Evolutionary conservation across 2,329 filamentous ascomycete genomes (phyloP).

Genomic region (Apiospora malaysiana): DNA sequence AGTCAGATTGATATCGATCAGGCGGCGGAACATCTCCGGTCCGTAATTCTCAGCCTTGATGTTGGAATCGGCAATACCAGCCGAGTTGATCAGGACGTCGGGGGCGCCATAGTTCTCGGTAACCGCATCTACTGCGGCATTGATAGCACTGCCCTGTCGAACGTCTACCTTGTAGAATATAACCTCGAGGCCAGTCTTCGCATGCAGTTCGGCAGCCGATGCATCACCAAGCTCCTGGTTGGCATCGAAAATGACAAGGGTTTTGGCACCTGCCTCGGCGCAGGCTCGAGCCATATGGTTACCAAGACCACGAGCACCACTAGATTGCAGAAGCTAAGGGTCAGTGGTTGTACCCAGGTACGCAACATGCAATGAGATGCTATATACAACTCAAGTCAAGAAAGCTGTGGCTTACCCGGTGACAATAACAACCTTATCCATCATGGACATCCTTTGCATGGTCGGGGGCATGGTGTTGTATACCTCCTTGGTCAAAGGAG

Average conservation of each 20-base stretch:
- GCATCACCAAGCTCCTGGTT: slow-evolving; percentile 77
- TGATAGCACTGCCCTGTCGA: slow-evolving; percentile 72
- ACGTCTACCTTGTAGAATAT: slow-evolving; percentile 83
- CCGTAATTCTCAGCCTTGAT: slow-evolving; percentile 82
- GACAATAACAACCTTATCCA: slow-evolving; percentile 73
- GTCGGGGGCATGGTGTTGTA: slow-evolving; percentile 66
- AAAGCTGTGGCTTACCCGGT: slow-evolving; percentile 62
- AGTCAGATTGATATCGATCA: slow-evolving; percentile 83
- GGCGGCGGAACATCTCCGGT: slow-evolving; percentile 75
- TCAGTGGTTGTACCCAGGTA: background rate
- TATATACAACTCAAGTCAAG: slow-evolving; percentile 34
- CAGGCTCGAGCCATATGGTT: slow-evolving; percentile 82
- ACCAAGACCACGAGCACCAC: slow-evolving; percentile 77
- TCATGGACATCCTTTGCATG: slow-evolving; percentile 71
- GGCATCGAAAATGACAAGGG: slow-evolving; percentile 77
- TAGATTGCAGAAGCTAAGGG: slow-evolving; percentile 35
- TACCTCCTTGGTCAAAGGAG: slow-evolving; percentile 59
- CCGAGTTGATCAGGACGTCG: slow-evolving; percentile 80
- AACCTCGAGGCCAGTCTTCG: slow-evolving; percentile 74
- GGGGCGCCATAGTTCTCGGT: slow-evolving; percentile 70
- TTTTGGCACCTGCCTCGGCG: slow-evolving; percentile 76
- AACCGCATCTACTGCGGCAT: slow-evolving; percentile 70
- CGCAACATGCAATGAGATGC: slow-evolving; percentile 14
- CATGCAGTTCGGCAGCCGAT: slow-evolving; percentile 71
- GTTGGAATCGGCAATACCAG: slow-evolving; percentile 83